Evolutionary conservation across 1,139 yeast genomes (phyloP).

Genomic region (Kurtzmaniella quercitrusa): DNA sequence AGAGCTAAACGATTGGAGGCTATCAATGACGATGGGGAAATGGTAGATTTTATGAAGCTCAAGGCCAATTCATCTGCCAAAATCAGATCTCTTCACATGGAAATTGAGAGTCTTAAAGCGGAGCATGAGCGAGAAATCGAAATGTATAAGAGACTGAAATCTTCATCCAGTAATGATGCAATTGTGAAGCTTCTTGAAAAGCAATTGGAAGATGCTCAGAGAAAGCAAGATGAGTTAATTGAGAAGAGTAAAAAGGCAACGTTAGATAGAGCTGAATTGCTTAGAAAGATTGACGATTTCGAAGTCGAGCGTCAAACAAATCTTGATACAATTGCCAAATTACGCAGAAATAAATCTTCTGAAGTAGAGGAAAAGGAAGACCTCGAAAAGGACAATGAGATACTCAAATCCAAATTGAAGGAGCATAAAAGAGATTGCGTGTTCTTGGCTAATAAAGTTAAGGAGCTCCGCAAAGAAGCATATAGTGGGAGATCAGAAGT

Average conservation of each 20-base stretch:
- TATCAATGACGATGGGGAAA: slow-evolving; percentile 27
- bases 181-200: slow-evolving; percentile 28
- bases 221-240: slow-evolving; percentile 17
- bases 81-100: slow-evolving; percentile 30
- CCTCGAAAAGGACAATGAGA: slow-evolving; percentile 16
- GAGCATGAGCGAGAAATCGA: slow-evolving; percentile 28
- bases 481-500: slow-evolving; percentile 11
- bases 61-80: slow-evolving; percentile 31
- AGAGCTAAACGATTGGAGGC: slow-evolving; percentile 17
- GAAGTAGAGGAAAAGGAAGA: slow-evolving; percentile 18
- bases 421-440: slow-evolving; percentile 26
- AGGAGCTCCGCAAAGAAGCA: slow-evolving; percentile 15
- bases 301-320: neutral
- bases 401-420: slow-evolving; percentile 21
- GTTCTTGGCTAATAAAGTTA: slow-evolving; percentile 26
- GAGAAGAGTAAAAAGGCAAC: slow-evolving; percentile 14
- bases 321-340: slow-evolving; percentile 1
- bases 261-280: slow-evolving; percentile 10
- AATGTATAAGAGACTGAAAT: slow-evolving; percentile 21
- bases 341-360: slow-evolving; percentile 11
- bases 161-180: slow-evolving; percentile 9
- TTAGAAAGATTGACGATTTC: slow-evolving; percentile 9
- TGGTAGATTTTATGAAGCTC: slow-evolving; percentile 24
- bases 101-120: slow-evolving; percentile 28
- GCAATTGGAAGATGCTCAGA: slow-evolving; percentile 30